Percentiles rank a stretch among this genome's conserved stretches.
phyloP scores from a whole-genome alignment of 2,329 filamentous ascomycete species.

The Colletotrichum liriopes region DNA sequence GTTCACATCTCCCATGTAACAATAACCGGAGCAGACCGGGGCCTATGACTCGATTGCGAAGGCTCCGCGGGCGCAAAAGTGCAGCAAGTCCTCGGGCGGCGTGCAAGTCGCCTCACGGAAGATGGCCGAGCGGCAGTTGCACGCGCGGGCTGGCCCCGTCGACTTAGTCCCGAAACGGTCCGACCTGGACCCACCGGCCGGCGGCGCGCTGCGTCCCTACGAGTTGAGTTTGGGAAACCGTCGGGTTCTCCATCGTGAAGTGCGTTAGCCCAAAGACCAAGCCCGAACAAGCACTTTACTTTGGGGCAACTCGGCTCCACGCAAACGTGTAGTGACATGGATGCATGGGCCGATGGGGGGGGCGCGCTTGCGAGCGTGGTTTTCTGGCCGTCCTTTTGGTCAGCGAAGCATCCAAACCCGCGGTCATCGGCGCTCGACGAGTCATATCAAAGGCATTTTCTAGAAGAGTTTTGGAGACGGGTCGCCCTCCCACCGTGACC shows the following conservation, averaged over 20 bases:
- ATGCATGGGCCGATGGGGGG: neutral
- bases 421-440: slow-evolving; percentile 19
- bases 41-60: slow-evolving; percentile 36
- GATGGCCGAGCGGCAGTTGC: slow-evolving; percentile 39
- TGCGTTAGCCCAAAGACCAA: neutral
- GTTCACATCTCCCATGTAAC: slow-evolving; percentile 1
- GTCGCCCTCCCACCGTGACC: neutral
- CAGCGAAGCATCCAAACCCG: slow-evolving; percentile 4
- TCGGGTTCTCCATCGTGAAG: neutral
- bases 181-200: slow-evolving; percentile 18
- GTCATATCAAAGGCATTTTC: slow-evolving; percentile 26
- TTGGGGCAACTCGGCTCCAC: neutral
- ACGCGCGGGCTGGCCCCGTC: slow-evolving; percentile 30
- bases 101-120: slow-evolving; percentile 23
- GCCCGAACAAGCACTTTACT: slow-evolving; percentile 13
- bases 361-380: neutral
- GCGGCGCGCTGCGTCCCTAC: slow-evolving; percentile 29
- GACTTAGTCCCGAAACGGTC: slow-evolving; percentile 24
- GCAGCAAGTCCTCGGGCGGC: neutral
- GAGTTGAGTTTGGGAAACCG: neutral
- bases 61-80: slow-evolving; percentile 24
- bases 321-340: neutral
- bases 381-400: slow-evolving; percentile 1
- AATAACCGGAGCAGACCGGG: slow-evolving; percentile 1
- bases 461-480: neutral